Evolutionary conservation across 768 basidiomycete genomes (phyloP).

Genomic region (Pleurotus giganteus): DNA sequence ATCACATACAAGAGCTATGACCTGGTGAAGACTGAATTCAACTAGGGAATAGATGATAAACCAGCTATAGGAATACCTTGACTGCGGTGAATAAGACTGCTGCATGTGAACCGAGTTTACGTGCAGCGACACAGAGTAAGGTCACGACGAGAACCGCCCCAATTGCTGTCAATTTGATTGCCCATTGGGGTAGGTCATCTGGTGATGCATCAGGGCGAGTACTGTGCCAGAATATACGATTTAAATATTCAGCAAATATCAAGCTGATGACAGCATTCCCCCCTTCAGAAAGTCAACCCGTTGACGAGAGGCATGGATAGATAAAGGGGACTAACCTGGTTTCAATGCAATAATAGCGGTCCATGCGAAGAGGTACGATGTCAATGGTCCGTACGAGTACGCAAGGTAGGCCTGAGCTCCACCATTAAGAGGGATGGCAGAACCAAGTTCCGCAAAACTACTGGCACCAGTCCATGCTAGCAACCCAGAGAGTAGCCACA

Average conservation of each 20-base stretch:
- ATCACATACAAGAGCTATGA: conserved; percentile 60
- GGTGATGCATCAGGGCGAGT: conserved; percentile 70
- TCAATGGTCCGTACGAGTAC: conserved; percentile 83
- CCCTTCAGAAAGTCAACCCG: conserved; percentile 37
- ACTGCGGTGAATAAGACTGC: conserved; percentile 86
- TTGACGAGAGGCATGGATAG: neutral
- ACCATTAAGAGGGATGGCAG: conserved; percentile 77
- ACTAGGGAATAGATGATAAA: conserved; percentile 7
- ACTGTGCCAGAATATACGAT: conserved; percentile 81
- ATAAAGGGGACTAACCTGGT: conserved; percentile 51
- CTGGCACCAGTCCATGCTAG: conserved; percentile 96
- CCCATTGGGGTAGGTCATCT: conserved; percentile 83
- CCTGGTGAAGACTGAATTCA: conserved; percentile 30
- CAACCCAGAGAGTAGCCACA: conserved; percentile 83
- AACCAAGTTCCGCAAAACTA: conserved; percentile 90
- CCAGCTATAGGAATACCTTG: conserved; percentile 54
- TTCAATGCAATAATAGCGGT: conserved; percentile 87
- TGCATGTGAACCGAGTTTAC: conserved; percentile 74
- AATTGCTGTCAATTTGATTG: conserved; percentile 83
- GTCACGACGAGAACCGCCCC: conserved; percentile 72
- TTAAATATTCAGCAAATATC: conserved; percentile 90
- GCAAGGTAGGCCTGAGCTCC: conserved; percentile 81
- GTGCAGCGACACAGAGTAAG: conserved; percentile 74
- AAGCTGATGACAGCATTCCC: conserved; percentile 82
- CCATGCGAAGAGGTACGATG: conserved; percentile 94